Conservation (phyloP, 2,329 filamentous ascomycete species). For the Aureobasidium sp. region DNA sequence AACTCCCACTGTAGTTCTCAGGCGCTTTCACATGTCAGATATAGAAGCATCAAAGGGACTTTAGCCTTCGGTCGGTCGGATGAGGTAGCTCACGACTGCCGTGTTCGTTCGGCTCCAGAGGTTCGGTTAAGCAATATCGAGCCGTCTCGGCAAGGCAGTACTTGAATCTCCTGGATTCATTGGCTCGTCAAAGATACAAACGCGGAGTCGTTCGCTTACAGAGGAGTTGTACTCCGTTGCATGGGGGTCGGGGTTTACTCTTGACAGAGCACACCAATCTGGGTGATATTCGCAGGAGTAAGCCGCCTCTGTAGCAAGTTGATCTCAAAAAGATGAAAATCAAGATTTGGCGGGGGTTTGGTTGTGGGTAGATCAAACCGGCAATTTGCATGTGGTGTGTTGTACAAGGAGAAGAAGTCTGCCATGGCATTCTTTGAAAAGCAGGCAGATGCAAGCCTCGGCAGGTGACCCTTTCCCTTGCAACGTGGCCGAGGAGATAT, state of each 20-base stretch:
- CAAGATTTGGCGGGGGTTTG: too few species aligned
- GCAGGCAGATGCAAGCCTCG: background rate
- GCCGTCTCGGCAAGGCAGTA: background rate
- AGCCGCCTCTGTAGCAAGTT: background rate
- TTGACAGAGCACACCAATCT: background rate
- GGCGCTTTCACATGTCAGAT: conserved; percentile 2
- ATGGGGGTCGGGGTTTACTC: background rate
- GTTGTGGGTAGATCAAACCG: conserved; percentile 1
- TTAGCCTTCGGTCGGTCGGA: background rate
- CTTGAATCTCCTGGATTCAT: background rate
- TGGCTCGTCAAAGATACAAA: background rate
- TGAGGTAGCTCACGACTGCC: background rate
- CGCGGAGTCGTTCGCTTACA: background rate
- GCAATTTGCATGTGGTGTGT: background rate
- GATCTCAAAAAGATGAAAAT: too few species aligned
- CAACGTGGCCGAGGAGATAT: conserved; percentile 4
- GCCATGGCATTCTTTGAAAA: background rate
- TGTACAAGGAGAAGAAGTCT: background rate
- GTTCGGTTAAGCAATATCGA: conserved; percentile 7
- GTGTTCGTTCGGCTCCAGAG: background rate
- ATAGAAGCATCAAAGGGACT: background rate
- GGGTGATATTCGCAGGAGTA: background rate
- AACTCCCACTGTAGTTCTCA: background rate
- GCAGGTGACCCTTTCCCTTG: conserved; percentile 8
- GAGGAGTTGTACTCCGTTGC: background rate